Evolutionary conservation across 2,329 filamentous ascomycete species (phyloP).

Genomic region (Aspergillus proliferans): DNA sequence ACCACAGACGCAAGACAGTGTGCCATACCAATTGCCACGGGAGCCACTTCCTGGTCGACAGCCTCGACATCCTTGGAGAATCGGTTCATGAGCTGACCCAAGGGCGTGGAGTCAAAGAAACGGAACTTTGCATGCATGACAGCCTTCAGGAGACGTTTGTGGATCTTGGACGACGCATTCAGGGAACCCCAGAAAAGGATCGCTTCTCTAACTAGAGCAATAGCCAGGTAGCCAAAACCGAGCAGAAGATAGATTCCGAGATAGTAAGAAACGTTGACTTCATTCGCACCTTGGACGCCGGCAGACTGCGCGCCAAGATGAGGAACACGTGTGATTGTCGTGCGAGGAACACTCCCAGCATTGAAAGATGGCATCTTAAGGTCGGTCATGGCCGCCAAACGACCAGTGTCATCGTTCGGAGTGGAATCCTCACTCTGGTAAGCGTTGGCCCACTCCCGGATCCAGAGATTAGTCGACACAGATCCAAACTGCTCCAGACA

Average conservation of each 20-base stretch:
- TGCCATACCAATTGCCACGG: conserved; percentile 72
- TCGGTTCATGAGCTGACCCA: conserved; percentile 95
- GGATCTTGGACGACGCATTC: conserved; percentile 77
- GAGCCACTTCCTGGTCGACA: conserved; percentile 91
- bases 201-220: conserved; percentile 75
- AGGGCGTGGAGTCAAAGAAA: conserved; percentile 93
- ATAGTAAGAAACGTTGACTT: conserved; percentile 76
- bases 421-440: conserved; percentile 53
- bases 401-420: conserved; percentile 28
- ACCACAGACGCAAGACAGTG: conserved; percentile 64
- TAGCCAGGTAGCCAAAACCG: conserved; percentile 67
- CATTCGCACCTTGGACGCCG: conserved; percentile 30
- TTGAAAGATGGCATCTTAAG: conserved; percentile 34
- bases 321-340: conserved; percentile 23
- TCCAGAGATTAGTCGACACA: conserved; percentile 89
- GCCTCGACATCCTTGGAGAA: conserved; percentile 97
- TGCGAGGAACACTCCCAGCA: conserved; percentile 29
- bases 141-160: conserved; percentile 67
- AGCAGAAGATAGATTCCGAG: conserved; percentile 75
- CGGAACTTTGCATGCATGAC: conserved; percentile 89
- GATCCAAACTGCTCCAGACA: conserved; percentile 74
- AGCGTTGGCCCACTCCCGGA: conserved; percentile 88
- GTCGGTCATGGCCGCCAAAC: conserved; percentile 36
- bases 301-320: conserved; percentile 20
- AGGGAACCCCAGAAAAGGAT: conserved; percentile 91